phyloP scores from a whole-genome alignment of 2,329 filamentous ascomycete species.

The Chaetomium strumarium region DNA sequence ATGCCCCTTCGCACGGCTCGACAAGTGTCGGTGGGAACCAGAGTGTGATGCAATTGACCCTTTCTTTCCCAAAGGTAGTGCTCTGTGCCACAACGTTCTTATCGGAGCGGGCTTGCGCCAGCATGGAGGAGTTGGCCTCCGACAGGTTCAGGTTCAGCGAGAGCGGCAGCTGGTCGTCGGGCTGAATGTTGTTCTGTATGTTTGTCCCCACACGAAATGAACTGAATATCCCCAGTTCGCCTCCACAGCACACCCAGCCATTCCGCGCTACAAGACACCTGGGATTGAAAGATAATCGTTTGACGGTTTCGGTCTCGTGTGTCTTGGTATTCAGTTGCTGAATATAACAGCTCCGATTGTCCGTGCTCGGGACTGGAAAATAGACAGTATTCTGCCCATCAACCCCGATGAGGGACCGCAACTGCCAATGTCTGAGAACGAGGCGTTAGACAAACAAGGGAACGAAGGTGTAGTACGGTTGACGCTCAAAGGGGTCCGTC shows the following conservation, averaged over 20 bases:
- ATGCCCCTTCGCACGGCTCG: conserved; percentile 33
- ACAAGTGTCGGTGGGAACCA: conserved; percentile 48
- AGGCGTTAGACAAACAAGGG: conserved; percentile 12
- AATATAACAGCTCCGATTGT: conserved; percentile 59
- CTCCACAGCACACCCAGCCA: conserved; percentile 87
- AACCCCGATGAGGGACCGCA: conserved; percentile 83
- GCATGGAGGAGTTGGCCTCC: conserved; percentile 27
- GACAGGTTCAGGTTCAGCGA: conserved; percentile 28
- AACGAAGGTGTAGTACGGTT: neutral
- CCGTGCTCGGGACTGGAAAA: conserved; percentile 65
- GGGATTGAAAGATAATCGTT: conserved; percentile 64
- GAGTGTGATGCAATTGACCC: conserved; percentile 62
- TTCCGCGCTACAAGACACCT: conserved; percentile 80
- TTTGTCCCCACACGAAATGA: conserved; percentile 57
- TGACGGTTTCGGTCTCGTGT: conserved; percentile 67
- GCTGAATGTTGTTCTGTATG: conserved; percentile 26
- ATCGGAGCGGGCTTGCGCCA: conserved; percentile 36
- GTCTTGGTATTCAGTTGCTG: conserved; percentile 64
- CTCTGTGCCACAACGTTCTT: conserved; percentile 46
- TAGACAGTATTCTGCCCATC: conserved; percentile 73
- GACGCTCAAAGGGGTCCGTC: neutral
- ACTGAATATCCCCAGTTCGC: conserved; percentile 80
- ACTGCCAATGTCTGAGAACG: conserved; percentile 66
- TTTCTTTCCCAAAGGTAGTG: conserved; percentile 50
- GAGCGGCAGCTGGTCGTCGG: conserved; percentile 26